Conservation (phyloP, 805 yeast genomes). For the Candida glaebosa region DNA sequence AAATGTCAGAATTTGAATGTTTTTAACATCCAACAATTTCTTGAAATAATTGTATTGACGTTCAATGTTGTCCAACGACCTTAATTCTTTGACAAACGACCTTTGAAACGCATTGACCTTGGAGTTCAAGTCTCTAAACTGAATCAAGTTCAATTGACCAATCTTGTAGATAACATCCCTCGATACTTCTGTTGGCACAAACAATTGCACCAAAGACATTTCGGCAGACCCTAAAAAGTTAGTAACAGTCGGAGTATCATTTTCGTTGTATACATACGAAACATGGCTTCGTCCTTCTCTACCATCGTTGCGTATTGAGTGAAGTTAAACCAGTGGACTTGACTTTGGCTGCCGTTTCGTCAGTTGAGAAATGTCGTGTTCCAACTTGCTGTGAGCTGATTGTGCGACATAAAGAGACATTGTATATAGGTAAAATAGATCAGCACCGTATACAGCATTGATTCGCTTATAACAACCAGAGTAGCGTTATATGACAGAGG, state of each 20-base stretch:
- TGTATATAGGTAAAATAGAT: too few species aligned
- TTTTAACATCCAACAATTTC: slow-evolving; percentile 48
- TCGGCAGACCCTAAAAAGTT: slow-evolving; percentile 75
- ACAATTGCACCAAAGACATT: slow-evolving; percentile 90
- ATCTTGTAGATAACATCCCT: slow-evolving; percentile 81
- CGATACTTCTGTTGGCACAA: slow-evolving; percentile 85
- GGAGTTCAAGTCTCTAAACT: slow-evolving; percentile 80
- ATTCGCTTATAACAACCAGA: too few species aligned
- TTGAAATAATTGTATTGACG: slow-evolving; percentile 59
- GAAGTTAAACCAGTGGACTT: not conserved
- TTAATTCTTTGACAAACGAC: slow-evolving; percentile 82
- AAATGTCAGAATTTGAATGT: slow-evolving; percentile 30
- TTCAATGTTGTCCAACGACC: slow-evolving; percentile 80
- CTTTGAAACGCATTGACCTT: slow-evolving; percentile 84
- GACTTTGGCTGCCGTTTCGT: not conserved
- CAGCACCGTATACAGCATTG: too few species aligned
- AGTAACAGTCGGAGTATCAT: slow-evolving; percentile 6
- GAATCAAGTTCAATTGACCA: slow-evolving; percentile 83
- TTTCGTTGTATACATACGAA: slow-evolving; percentile 34
- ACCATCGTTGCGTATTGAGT: slow-evolving; percentile 13
- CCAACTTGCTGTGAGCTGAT: too few species aligned
- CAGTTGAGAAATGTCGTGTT: not conserved
- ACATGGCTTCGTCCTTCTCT: slow-evolving; percentile 43
- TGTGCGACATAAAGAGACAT: too few species aligned
- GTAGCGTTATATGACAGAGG: too few species aligned